Base-by-base conservation (phyloP, 345 rosid species). In the Dimocarpus longan region DNA sequence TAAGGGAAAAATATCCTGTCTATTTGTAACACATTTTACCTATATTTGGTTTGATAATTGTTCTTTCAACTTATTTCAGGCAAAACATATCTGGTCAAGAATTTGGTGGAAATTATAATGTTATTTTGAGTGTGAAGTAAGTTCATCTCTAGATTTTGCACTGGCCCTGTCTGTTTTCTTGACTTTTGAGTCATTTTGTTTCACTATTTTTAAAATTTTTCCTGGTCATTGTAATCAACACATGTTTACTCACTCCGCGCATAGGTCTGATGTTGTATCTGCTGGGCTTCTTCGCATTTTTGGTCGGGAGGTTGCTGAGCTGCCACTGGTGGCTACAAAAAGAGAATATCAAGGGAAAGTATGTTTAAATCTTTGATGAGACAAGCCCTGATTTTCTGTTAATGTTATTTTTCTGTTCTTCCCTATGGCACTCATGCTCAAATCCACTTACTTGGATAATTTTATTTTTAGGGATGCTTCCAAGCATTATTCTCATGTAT, bases 81-180 rank as follows among this genome's bases (percentile, higher is more conserved):
- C 88, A 94, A 81, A 94, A 94, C 84, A 94, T 97, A 78, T 93
- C 95, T n/a, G 99, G 98, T 37, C 99, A 97, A 83, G 99, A 97
- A 81, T 97, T 97, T 77, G 94, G 95, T 66, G 97, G 98, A 77
- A 90, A 94, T 90, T 93, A 93, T 76, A 92, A 93, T 75, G 83
- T 97, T 75, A 91, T 93, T 78, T 82, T 97, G 83, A 89, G 82
- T 10, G 89, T 92, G 76, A 92, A 89, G 99, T 97, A 92, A 48
- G 88, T 72, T 59, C 60, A 60, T 32, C 67, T 70, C 11, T 70
- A 21, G 43, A 42, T 56, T 10, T 68, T n/a, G 80, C 19, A 18
- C 19, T 72, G 52, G 32, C 6, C 54, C 6, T 5, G 5, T 10
- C n/a, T 16, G 60, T 21, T 18, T 75, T 66, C 16, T 18, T 50